Base-by-base conservation (phyloP, 257 asterid genomes). In the Leptodermis oblonga region DNA sequence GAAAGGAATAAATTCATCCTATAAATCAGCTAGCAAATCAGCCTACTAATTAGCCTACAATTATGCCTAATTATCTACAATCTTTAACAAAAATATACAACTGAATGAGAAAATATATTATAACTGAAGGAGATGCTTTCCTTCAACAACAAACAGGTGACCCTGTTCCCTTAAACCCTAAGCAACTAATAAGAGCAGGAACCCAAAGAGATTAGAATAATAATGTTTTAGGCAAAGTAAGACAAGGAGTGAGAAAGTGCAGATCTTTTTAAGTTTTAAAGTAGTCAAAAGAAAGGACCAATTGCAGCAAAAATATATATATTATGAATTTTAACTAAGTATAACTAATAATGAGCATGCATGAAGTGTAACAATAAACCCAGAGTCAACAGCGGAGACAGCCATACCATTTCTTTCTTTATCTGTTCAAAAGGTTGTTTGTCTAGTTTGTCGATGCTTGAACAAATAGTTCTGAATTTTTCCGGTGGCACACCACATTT, bases 371-470 rank as follows among this genome's bases (percentile, higher is more conserved):
- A 8, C 22, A 18, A 31, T 49, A 34, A 46, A 71, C 14, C 13
- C 23, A 18, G 48, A 60, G 43, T 39, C 43, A 39, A 39, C 36
- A 41, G 31, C 12, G 75, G 79, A 36, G 31, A 43, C 36, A 46
- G 33, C 78, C 85, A 76, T 73, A 93, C 99, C 97, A 93, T 87
- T 87, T 93, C 99, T 81, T 75, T 86, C 75, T 87, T 90, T 69
- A 93, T 80, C 82, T 86, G 96, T 83, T 85, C 96, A 78, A 93
- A 90, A 3, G 96, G 63, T 77, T 82, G 97, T 78, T 93, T 93
- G 87, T 93, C 99, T 73, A 90, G 76, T 81, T 93, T 93, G 83
- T 93, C 99, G 71, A 93, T 93, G 80, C 96, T 90, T 2, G 98
- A 93, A 77, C 99, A 90, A 66, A 93, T 82, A 31, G 90, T 87